A percentile compares a stretch with the other conserved stretches of the same genome.
These are phyloP conservation scores for Coprinopsis sp. DNA, from an alignment of 768 basidiomycete genomes.

Conservation along the genomic window DNA sequence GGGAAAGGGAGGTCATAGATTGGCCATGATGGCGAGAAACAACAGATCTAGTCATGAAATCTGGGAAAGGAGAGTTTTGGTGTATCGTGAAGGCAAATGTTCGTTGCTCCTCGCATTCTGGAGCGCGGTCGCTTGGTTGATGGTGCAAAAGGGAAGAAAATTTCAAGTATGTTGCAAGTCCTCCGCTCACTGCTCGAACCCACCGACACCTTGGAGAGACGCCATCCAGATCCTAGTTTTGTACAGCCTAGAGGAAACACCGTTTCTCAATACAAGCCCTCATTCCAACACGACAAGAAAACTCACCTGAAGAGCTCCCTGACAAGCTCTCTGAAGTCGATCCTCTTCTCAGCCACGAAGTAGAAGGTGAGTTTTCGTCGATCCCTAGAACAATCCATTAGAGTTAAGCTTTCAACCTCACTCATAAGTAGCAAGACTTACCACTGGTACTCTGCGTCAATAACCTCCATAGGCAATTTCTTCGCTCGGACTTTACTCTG, in stretches of 20 bases:
- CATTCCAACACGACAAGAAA: background rate
- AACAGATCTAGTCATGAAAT: too few species aligned
- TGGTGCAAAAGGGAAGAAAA: background rate
- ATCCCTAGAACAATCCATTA: slow-evolving; percentile 54
- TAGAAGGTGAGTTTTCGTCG: slow-evolving; percentile 98
- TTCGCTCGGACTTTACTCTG: slow-evolving; percentile 90
- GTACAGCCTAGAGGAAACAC: slow-evolving; percentile 58
- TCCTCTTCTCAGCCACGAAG: slow-evolving; percentile 92
- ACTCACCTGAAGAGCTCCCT: slow-evolving; percentile 86
- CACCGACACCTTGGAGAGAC: slow-evolving; percentile 55
- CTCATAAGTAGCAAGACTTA: slow-evolving; percentile 31
- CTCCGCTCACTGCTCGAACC: slow-evolving; percentile 31
- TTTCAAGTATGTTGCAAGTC: background rate
- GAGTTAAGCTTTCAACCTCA: slow-evolving; percentile 1
- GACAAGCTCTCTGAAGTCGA: slow-evolving; percentile 95
- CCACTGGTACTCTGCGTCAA: slow-evolving; percentile 99
- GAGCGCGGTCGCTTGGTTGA: background rate
- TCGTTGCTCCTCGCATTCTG: too few species aligned
- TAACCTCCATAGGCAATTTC: slow-evolving; percentile 96
- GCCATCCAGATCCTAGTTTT: slow-evolving; percentile 98
- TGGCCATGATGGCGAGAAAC: too few species aligned
- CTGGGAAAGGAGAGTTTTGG: too few species aligned
- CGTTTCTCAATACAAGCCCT: background rate
- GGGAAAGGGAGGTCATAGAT: background rate
- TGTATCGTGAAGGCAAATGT: too few species aligned